Evolutionary conservation across 257 asterid species (phyloP).

Genomic region (Primulina huaijiensis): DNA sequence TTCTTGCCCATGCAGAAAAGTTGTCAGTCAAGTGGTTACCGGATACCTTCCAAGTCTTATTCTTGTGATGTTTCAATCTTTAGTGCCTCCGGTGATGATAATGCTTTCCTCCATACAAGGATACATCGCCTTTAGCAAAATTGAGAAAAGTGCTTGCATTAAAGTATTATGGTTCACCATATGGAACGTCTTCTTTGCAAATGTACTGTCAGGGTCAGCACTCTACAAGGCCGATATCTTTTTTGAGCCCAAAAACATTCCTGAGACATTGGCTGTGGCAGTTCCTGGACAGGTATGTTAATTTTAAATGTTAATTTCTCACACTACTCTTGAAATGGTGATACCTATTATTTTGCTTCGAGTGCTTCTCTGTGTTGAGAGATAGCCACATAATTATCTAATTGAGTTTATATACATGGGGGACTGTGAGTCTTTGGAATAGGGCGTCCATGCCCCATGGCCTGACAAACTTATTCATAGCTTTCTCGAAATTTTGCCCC

Average conservation of each 20-base stretch:
- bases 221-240: conserved; percentile 53
- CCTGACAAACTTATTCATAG: not conserved
- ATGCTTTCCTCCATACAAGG: conserved; percentile 90
- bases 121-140: conserved; percentile 76
- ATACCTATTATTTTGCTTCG: not conserved
- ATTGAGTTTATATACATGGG: not conserved
- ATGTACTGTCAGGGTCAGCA: conserved; percentile 88
- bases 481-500: not conserved
- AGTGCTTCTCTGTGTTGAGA: not conserved
- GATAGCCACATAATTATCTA: not conserved
- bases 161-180: conserved; percentile 81
- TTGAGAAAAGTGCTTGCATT: conserved; percentile 86
- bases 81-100: conserved; percentile 80
- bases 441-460: not conserved
- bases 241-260: conserved; percentile 83
- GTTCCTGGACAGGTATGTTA: conserved; percentile 92
- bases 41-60: conserved; percentile 97
- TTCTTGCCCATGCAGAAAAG: conserved; percentile 45
- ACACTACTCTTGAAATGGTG: not conserved
- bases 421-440: not conserved
- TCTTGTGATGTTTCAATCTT: conserved; percentile 61
- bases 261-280: conserved; percentile 73
- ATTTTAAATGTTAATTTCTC: conserved; percentile 2
- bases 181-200: conserved; percentile 95
- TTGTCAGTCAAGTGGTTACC: conserved; percentile 76